Base-by-base conservation (phyloP, 441 rosid genomes). In the Flueggea neowawraea region DNA sequence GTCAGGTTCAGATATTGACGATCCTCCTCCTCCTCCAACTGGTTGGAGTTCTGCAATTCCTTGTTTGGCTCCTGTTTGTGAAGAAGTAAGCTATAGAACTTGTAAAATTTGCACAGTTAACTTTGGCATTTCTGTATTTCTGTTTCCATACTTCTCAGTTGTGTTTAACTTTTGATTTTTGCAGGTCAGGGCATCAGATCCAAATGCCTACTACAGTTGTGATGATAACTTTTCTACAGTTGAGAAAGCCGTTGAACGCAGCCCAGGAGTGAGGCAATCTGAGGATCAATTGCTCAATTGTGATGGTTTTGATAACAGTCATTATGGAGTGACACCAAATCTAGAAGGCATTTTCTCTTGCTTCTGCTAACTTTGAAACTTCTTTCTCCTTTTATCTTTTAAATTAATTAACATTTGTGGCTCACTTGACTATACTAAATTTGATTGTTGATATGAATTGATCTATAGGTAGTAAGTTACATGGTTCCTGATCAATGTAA, bases 161-260 rank as follows among this genome's bases (percentile, higher is more conserved):
- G 9, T 47, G 4, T 66, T 57, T 16, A 41, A 55, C 33, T 16
- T 71, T 5, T 75, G 70, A 57, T 65, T 43, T 72, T 52, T 62
- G 57, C 88, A 95, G 97, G 82, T 63, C 58, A 77, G 74, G 72
- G 16, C 67, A 67, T 78, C 82, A 2, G 93, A 95, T 69, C 76
- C 85, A 54, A 86, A 72, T 64, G 75, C 80, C 43, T 88, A 83
- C 79, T 85, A 83, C 78, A 86, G 89, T 70, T 95, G 97, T 61
- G 81, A 83, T 60, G 96, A 91, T 48, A 78, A 67, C 71, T 78
- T 82, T 61, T 44, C 73, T 59, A 13, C 57, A 51, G 70, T 54
- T 65, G 81, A 82, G 69, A 76, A 76, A 71, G 70, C 68, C 61
- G 53, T 66, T 39, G 65, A 71, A 68, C 67, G 56, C 65, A 74